Evolutionary conservation across 495 filamentous ascomycete genomes (phyloP), one percentile per base, ranked within the genome.

Genomic region (Penicillium ucsense): DNA sequence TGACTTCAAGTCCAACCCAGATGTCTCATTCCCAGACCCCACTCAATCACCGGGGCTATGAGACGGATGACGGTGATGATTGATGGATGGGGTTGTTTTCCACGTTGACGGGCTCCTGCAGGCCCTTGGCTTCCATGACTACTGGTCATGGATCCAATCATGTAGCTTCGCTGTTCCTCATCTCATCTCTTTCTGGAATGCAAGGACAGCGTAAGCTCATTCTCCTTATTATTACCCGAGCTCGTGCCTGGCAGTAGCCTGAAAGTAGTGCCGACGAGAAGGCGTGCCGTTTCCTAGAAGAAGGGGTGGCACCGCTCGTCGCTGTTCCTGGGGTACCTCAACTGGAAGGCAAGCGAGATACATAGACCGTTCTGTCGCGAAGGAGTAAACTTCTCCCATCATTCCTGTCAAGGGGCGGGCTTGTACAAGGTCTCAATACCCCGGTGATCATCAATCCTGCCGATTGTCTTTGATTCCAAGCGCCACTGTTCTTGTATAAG

Each of bases 11-110:
- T 50, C 46, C 51, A 60, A 59, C 56, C 56, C 53, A 54, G 43
- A 53, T 62, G 59, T 62, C 57, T 62, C 59, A 62, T 62, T 62
- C 59, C 48, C 41, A 9, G 33, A 34, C 28, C 49, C 58, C 55
- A 59, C 50, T 44, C 38, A 31, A 20, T 7, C 42, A 35, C 42
- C 43, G 33, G 20, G 20, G 20, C 20, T 20, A 20, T 20, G 20
- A 20, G 20, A 47, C 41, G 46, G 49, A 59, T 62, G 59, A 62
- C 56, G 59, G 49, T 45, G 28, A 38, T 40, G 46, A 35, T 41
- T 38, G 56, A 50, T 44, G 34, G 43, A 39, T 41, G 45, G 53
- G 45, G 50, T 47, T 40, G 53, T 43, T 43, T 43, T 62, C 59
- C 59, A 62, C 53, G 56, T 62, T 59, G 48, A 57, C 50, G 47